Evolutionary conservation across 257 asterid genomes (phyloP).

Genomic region (Eucommia ulmoides): DNA sequence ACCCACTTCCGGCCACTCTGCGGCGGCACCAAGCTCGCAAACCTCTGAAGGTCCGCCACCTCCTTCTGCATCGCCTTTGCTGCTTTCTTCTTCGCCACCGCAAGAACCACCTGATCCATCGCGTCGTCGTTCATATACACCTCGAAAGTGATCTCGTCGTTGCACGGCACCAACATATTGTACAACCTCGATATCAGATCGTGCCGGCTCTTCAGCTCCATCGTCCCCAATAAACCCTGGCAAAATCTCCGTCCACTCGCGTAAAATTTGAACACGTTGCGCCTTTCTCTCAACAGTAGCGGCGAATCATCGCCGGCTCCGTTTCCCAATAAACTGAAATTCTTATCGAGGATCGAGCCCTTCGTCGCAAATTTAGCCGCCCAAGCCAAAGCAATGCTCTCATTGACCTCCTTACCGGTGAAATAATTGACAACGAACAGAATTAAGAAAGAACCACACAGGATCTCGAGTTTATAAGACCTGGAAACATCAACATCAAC

Average conservation of each 20-base stretch:
- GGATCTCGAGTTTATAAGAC: conserved; percentile 51
- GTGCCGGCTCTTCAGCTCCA: conserved; percentile 92
- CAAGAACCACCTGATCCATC: conserved; percentile 81
- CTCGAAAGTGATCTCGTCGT: conserved; percentile 88
- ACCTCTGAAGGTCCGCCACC: conserved; percentile 67
- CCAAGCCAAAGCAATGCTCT: conserved; percentile 62
- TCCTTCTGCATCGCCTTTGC: conserved; percentile 82
- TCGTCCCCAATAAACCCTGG: conserved; percentile 76
- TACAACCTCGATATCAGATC: conserved; percentile 84
- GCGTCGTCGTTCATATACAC: conserved; percentile 87
- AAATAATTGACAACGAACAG: conserved; percentile 41
- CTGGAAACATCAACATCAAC: conserved; percentile 17
- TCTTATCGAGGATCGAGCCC: conserved; percentile 75
- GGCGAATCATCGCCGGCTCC: conserved; percentile 88
- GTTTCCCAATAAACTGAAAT: conserved; percentile 74
- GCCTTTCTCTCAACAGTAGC: conserved; percentile 66
- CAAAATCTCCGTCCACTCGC: conserved; percentile 94
- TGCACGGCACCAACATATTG: conserved; percentile 79
- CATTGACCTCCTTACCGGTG: conserved; percentile 36
- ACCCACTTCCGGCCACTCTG: conserved; percentile 83
- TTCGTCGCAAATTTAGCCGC: conserved; percentile 60
- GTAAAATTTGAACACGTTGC: conserved; percentile 61
- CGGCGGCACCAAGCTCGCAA: conserved; percentile 46
- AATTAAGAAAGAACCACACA: conserved; percentile 58
- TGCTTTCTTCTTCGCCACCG: conserved; percentile 74